Evolutionary conservation across 1,139 yeast species (phyloP), one percentile per base, ranked within the genome.

Genomic region (Hansenula lynferdii): DNA sequence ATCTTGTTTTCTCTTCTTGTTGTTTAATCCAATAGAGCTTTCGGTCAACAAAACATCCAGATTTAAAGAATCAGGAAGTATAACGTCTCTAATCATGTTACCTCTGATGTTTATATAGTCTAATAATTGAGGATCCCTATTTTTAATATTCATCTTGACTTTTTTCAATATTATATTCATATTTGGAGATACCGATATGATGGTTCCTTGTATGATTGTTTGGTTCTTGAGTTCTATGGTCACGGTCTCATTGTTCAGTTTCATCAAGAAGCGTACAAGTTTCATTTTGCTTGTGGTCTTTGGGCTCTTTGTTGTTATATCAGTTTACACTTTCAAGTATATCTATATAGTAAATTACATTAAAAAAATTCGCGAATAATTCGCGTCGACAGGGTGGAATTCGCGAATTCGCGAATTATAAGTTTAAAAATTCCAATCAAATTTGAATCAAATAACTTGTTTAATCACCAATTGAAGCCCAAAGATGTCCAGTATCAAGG

Each of bases 181-280:
- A 50, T 85, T 77, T 25, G 97, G 96, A 6, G 95, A 74, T 31
- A 95, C 96, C 7, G 90, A 77, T 32, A 85, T 75, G 30, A 92
- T 64, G 0, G 85, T 76, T 0, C 90, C 90, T 46, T 80, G 69
- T 3, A 82, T 70, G 9, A 80, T 68, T 0, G 89, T 78, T 24
- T 97, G 97, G 60, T 92, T 89, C 61, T 92, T 92, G 55, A 92
- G 69, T 58, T 92, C 98, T 20, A 92, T 86, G 39, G 94, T 92
- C 8, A 92, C 92, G 33, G 90, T 80, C 62, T 90, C 97, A 46
- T 80, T 81, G 34, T 85, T 79, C 50, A 92, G 67, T 56, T 87
- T 90, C 92, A 87, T 87, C 45, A 92, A 69, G 60, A 92, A 90
- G 47, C 85, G 24, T 15, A 77, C 81, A 34, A 79, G 60, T 60